Percentiles rank a stretch among this genome's conserved stretches.
phyloP scores from a whole-genome alignment of 148 eudicot species.

The Linanthus parryae region DNA sequence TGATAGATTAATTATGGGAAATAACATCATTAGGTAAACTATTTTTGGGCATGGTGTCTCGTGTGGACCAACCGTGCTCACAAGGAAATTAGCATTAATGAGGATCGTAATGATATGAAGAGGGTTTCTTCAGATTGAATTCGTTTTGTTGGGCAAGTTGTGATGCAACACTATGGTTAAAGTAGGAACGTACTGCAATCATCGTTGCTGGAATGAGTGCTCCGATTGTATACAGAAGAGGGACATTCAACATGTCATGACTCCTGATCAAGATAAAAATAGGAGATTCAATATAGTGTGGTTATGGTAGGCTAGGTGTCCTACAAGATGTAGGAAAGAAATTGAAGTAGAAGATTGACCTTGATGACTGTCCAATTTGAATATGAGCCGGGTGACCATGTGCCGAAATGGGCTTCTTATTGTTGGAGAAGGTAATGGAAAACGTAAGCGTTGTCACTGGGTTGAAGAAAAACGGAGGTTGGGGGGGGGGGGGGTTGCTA shows the following conservation, averaged over 20 bases:
- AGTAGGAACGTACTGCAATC: constrained; percentile 97
- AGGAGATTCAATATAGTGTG: neutral
- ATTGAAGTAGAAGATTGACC: too few species aligned
- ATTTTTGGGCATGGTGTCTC: too few species aligned
- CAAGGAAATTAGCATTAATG: too few species aligned
- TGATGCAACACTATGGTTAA: constrained; percentile 99
- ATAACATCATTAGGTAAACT: too few species aligned
- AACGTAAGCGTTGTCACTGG: too few species aligned
- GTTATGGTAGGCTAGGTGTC: neutral
- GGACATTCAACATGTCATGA: constrained; percentile 90
- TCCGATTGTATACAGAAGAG: constrained; percentile 74
- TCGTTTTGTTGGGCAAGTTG: constrained; percentile 96
- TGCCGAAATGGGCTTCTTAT: too few species aligned
- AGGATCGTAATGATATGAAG: constrained; percentile 96
- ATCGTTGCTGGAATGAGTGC: constrained; percentile 98
- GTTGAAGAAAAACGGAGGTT: too few species aligned
- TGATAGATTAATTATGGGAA: too few species aligned
- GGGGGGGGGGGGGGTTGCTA: too few species aligned
- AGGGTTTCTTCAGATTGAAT: constrained; percentile 89
- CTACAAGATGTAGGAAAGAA: constrained; percentile 5
- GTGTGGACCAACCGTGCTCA: too few species aligned
- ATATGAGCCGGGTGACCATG: constrained; percentile 98
- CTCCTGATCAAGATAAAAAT: constrained; percentile 46
- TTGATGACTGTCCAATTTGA: constrained; percentile 94
- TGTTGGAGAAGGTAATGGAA: too few species aligned